Percentiles rank a stretch among this genome's conserved stretches.
These are phyloP conservation scores for Peronosclerospora sorghi DNA, from an alignment of 352 stramenopile species.

Conservation along the genomic window DNA sequence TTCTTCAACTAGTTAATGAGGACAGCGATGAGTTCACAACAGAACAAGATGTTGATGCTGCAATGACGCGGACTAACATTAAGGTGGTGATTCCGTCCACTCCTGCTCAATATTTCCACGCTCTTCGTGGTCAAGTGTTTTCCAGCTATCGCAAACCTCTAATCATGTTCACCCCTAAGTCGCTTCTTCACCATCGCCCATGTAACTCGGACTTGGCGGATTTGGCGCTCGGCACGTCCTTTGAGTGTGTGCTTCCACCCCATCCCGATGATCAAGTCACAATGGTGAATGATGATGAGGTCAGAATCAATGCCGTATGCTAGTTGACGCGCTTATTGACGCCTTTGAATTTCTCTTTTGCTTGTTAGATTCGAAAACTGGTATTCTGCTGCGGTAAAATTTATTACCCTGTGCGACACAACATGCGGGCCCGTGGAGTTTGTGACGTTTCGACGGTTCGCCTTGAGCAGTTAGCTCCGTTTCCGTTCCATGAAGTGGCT, in stretches of 20 bases:
- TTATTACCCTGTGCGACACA: slow-evolving; percentile 67
- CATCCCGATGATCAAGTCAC: slow-evolving; percentile 57
- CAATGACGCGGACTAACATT: slow-evolving; percentile 54
- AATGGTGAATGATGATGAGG: slow-evolving; percentile 55
- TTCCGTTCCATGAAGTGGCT: slow-evolving; percentile 95
- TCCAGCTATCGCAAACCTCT: slow-evolving; percentile 71
- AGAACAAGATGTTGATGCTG: slow-evolving; percentile 21
- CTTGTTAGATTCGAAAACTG: slow-evolving; percentile 54
- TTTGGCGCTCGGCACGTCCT: slow-evolving; percentile 43
- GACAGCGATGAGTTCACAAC: slow-evolving; percentile 54
- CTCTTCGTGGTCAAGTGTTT: slow-evolving; percentile 78
- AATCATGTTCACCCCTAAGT: slow-evolving; percentile 76
- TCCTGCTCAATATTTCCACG: slow-evolving; percentile 95
- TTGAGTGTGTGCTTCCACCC: slow-evolving; percentile 57
- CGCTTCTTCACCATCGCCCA: slow-evolving; percentile 68
- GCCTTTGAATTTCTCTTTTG: not conserved
- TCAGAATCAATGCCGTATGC: slow-evolving; percentile 7
- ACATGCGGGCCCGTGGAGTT: slow-evolving; percentile 42
- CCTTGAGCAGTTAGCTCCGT: slow-evolving; percentile 88
- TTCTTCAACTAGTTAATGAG: slow-evolving; percentile 73
- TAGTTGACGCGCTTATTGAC: slow-evolving; percentile 4
- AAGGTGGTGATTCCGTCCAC: slow-evolving; percentile 74
- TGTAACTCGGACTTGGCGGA: slow-evolving; percentile 70
- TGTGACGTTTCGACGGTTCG: slow-evolving; percentile 56
- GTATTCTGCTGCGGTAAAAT: slow-evolving; percentile 80